Conservation (phyloP, 305 asterid genomes). For the Salvia sclarea region DNA sequence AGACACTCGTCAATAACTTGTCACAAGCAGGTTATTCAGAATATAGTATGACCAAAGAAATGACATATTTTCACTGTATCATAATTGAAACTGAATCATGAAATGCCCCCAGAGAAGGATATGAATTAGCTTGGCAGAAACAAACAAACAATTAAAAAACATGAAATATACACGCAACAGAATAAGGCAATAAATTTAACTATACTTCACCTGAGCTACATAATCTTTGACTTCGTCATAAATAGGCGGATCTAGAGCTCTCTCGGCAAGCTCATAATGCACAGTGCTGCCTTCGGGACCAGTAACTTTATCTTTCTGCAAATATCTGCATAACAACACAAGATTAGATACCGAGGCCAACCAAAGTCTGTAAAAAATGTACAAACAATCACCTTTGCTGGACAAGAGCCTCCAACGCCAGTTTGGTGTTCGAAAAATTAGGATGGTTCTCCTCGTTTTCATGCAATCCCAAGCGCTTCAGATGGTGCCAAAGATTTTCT, state of each 20-base stretch:
- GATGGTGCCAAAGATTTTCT: constrained; percentile 88
- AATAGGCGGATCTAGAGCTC: constrained; percentile 66
- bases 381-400: constrained; percentile 70
- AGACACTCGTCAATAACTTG: neutral
- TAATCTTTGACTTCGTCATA: constrained; percentile 56
- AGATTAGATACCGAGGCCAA: constrained; percentile 29
- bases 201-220: constrained; percentile 54
- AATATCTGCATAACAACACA: constrained; percentile 50
- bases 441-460: constrained; percentile 76
- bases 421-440: constrained; percentile 55
- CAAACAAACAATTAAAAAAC: neutral
- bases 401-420: constrained; percentile 68
- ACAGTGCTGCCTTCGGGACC: constrained; percentile 76
- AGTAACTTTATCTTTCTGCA: constrained; percentile 76
- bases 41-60: neutral
- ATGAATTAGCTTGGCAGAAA: neutral
- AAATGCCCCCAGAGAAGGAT: neutral
- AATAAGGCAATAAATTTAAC: neutral
- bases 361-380: constrained; percentile 10
- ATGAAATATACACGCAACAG: neutral
- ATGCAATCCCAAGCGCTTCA: constrained; percentile 76
- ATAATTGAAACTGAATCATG: neutral
- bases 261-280: constrained; percentile 90
- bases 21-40: neutral
- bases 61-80: neutral